Conservation (phyloP, 2,329 filamentous ascomycete genomes). For the Metarhizium rileyi region DNA sequence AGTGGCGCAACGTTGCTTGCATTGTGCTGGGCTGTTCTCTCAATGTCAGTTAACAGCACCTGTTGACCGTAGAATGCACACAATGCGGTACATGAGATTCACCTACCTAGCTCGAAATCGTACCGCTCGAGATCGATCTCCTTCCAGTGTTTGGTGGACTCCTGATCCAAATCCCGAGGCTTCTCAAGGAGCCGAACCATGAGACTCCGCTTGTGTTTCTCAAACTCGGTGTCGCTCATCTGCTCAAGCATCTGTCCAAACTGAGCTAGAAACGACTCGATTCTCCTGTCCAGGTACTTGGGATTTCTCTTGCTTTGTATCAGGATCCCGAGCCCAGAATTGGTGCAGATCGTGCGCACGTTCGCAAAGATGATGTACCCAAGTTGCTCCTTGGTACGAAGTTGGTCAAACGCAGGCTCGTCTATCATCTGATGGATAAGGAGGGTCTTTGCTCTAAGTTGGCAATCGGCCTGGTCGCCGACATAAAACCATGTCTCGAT, state of each 20-base stretch:
- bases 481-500: conserved; percentile 70
- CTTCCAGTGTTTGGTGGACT: conserved; percentile 72
- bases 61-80: background rate
- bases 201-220: conserved; percentile 81
- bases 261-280: conserved; percentile 69
- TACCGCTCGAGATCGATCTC: conserved; percentile 81
- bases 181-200: conserved; percentile 84
- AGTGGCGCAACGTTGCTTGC: conserved; percentile 63
- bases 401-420: conserved; percentile 87
- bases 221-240: conserved; percentile 79
- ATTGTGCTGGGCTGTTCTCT: conserved; percentile 56
- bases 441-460: conserved; percentile 63
- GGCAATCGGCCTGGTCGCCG: conserved; percentile 59
- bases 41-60: background rate
- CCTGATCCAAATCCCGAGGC: conserved; percentile 81
- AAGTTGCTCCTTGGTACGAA: conserved; percentile 93
- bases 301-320: conserved; percentile 87
- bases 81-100: background rate
- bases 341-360: conserved; percentile 60
- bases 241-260: conserved; percentile 57
- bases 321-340: conserved; percentile 76
- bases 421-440: conserved; percentile 84
- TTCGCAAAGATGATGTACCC: conserved; percentile 94
- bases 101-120: conserved; percentile 77
- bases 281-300: conserved; percentile 74